Conservation (phyloP, 148 eudicot genomes). For the Pharnaceum exiguum region DNA sequence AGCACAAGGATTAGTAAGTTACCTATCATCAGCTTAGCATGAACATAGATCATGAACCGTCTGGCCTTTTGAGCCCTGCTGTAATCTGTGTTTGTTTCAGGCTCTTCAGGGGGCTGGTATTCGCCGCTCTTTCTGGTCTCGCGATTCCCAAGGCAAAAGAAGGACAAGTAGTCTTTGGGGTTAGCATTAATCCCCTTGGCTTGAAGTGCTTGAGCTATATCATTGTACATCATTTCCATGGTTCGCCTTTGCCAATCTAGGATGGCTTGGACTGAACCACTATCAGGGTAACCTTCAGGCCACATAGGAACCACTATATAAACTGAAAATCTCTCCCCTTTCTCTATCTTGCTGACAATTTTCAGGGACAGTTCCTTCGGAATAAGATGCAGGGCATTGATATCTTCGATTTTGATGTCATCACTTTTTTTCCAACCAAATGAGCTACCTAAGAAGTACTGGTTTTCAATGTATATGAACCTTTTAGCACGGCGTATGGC, state of each 20-base stretch:
- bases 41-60: conserved; percentile 51
- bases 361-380: conserved; percentile 43
- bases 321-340: conserved; percentile 37
- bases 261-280: conserved; percentile 44
- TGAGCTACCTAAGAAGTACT: conserved; percentile 51
- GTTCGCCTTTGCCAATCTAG: conserved; percentile 58
- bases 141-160: conserved; percentile 50
- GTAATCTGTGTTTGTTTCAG: conserved; percentile 35
- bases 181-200: conserved; percentile 38
- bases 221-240: conserved; percentile 55
- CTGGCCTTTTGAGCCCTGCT: conserved; percentile 33
- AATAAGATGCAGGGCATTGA: conserved; percentile 36
- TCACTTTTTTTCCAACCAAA: conserved; percentile 32
- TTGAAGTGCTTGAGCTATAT: conserved; percentile 35
- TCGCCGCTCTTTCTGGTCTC: conserved; percentile 33
- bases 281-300: conserved; percentile 47
- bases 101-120: conserved; percentile 33
- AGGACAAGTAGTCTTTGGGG: conserved; percentile 37
- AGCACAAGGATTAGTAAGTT: neutral
- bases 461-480: conserved; percentile 45
- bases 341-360: conserved; percentile 50
- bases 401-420: conserved; percentile 26
- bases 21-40: conserved; percentile 66
- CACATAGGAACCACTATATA: conserved; percentile 53
- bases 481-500: conserved; percentile 48